Conservation (phyloP, 1,139 yeast genomes). For the Scheffersomyces quercinus region DNA sequence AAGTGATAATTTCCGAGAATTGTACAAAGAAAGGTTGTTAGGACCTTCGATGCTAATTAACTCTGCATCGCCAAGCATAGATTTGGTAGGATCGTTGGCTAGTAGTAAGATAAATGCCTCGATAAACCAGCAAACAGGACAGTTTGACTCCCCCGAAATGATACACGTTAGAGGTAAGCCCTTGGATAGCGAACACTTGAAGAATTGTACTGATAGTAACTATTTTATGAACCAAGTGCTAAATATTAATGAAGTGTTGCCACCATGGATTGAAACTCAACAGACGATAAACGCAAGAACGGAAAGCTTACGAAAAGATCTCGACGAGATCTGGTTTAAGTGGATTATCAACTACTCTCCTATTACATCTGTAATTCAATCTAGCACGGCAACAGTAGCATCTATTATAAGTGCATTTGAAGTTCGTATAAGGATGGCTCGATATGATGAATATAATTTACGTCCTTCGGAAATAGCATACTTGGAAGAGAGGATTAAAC, state of each 20-base stretch:
- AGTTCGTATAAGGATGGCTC: slow-evolving; percentile 1
- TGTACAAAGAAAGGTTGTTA: slow-evolving; percentile 62
- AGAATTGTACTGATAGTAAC: slow-evolving; percentile 48
- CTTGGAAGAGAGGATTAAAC: slow-evolving; percentile 43
- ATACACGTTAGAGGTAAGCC: slow-evolving; percentile 62
- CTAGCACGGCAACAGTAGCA: neutral
- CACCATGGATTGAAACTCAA: slow-evolving; percentile 90
- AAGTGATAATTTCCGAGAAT: slow-evolving; percentile 58
- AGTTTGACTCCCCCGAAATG: slow-evolving; percentile 54
- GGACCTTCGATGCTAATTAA: slow-evolving; percentile 56
- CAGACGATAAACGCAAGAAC: slow-evolving; percentile 54
- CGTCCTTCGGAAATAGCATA: slow-evolving; percentile 27
- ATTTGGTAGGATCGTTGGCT: slow-evolving; percentile 62
- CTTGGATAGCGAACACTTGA: slow-evolving; percentile 56
- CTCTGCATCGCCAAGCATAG: slow-evolving; percentile 41
- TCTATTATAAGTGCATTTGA: slow-evolving; percentile 3
- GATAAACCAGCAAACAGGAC: slow-evolving; percentile 60
- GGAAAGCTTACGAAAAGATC: slow-evolving; percentile 40
- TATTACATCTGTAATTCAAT: slow-evolving; percentile 1
- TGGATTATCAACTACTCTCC: slow-evolving; percentile 29
- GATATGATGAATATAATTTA: slow-evolving; percentile 3
- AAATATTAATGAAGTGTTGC: slow-evolving; percentile 73
- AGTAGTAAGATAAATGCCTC: slow-evolving; percentile 75
- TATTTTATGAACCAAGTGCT: slow-evolving; percentile 56
- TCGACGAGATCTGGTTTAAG: slow-evolving; percentile 47